Evolutionary conservation across 352 stramenopile genomes (phyloP).

Genomic region (Aphanomyces euteiches): DNA sequence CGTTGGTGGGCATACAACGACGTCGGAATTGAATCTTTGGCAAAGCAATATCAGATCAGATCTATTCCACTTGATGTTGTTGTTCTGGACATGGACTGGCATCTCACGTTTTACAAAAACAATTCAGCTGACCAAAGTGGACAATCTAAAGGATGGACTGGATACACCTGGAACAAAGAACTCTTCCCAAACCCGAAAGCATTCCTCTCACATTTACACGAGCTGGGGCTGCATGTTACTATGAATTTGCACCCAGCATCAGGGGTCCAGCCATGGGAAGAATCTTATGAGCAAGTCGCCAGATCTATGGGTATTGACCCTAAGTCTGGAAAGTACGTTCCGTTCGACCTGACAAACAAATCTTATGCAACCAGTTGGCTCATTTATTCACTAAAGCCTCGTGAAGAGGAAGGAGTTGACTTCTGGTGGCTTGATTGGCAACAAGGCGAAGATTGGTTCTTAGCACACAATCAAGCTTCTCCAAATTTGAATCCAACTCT

Average conservation of each 20-base stretch:
- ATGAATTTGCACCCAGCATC: conserved; percentile 51
- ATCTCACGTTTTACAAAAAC: conserved; percentile 48
- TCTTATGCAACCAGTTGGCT: conserved; percentile 37
- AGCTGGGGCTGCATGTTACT: conserved; percentile 37
- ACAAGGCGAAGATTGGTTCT: conserved; percentile 46
- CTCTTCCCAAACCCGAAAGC: conserved; percentile 44
- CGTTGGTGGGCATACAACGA: conserved; percentile 51
- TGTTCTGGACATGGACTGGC: conserved; percentile 65
- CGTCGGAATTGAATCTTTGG: conserved; percentile 38
- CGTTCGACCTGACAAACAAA: conserved; percentile 42
- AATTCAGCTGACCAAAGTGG: conserved; percentile 34
- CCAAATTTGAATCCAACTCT: conserved; percentile 47
- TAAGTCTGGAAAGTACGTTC: conserved; percentile 35
- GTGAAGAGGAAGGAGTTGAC: conserved; percentile 40
- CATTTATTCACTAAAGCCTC: conserved; percentile 34
- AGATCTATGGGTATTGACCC: conserved; percentile 40
- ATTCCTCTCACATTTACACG: conserved; percentile 38
- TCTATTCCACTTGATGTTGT: conserved; percentile 48
- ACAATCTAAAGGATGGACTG: conserved; percentile 43
- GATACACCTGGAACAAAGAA: conserved; percentile 47
- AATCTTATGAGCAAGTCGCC: conserved; percentile 37
- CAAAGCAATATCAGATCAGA: conserved; percentile 37
- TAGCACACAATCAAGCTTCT: conserved; percentile 31
- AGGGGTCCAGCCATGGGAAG: conserved; percentile 46
- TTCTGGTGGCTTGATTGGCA: conserved; percentile 69